phyloP scores from a whole-genome alignment of 2,329 filamentous ascomycete genomes.

The Anthostomella pinea region DNA sequence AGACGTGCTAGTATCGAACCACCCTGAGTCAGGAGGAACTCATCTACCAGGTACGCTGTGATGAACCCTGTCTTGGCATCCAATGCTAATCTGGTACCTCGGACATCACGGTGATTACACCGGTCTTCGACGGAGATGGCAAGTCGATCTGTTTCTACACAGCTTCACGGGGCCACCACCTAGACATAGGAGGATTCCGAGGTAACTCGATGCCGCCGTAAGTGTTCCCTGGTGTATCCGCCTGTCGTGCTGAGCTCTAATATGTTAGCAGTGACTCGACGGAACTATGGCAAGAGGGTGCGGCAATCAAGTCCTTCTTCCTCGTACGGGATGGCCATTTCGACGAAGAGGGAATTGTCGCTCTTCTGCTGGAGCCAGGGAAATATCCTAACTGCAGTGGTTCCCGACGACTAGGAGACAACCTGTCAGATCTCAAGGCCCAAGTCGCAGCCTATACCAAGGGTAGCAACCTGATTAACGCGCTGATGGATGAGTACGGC shows the following conservation, averaged over 20 bases:
- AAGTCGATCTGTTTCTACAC: constrained; percentile 21
- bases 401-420: constrained; percentile 38
- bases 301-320: constrained; percentile 37
- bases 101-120: constrained; percentile 15
- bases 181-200: constrained; percentile 43
- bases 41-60: constrained; percentile 8
- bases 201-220: constrained; percentile 23
- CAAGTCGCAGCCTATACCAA: constrained; percentile 42
- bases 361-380: constrained; percentile 32
- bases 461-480: constrained; percentile 35
- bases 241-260: too few species aligned
- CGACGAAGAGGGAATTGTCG: constrained; percentile 32
- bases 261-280: constrained; percentile 20
- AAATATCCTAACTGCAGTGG: constrained; percentile 37
- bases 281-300: constrained; percentile 43
- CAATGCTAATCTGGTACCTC: not conserved
- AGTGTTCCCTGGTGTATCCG: too few species aligned
- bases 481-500: constrained; percentile 34
- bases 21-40: constrained; percentile 13
- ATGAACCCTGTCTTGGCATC: not conserved
- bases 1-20: constrained; percentile 17
- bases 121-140: constrained; percentile 9
- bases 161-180: constrained; percentile 22
- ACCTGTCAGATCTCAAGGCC: constrained; percentile 38
- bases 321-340: constrained; percentile 37